phyloP scores from a whole-genome alignment of 305 asterid genomes.

The Rubia balearica region DNA sequence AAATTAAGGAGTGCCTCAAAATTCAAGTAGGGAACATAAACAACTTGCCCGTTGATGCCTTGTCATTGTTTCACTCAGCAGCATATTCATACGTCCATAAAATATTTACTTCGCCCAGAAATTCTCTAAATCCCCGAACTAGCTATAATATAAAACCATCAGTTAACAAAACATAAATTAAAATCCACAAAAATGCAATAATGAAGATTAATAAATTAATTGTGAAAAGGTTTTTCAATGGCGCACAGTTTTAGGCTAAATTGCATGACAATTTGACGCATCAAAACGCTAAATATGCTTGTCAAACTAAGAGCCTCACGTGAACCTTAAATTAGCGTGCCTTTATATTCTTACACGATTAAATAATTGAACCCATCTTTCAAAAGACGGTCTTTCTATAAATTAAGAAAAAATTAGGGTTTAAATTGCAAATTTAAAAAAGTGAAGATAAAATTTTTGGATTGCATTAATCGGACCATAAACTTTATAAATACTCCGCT shows the following conservation, averaged over 20 bases:
- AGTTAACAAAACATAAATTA: not conserved
- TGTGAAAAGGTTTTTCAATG: not conserved
- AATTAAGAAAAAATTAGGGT: no score
- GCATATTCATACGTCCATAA: not conserved
- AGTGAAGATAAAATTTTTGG: no score
- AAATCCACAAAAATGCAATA: not conserved
- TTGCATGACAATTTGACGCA: conserved; percentile 17
- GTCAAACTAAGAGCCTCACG: conserved; percentile 55
- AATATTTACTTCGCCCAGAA: not conserved
- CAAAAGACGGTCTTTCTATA: no score
- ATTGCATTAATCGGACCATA: no score
- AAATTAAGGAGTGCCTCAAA: not conserved
- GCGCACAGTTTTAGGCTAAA: not conserved
- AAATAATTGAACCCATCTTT: no score
- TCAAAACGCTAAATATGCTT: conserved; percentile 25
- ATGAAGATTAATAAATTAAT: not conserved
- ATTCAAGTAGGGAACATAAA: not conserved
- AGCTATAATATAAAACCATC: not conserved
- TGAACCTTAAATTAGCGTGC: conserved; percentile 29
- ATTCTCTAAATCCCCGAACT: no score
- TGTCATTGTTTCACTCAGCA: conserved; percentile 11
- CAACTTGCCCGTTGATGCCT: conserved; percentile 3
- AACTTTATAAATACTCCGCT: no score
- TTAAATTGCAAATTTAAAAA: no score
- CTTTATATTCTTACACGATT: conserved; percentile 13